Conservation (phyloP, 805 yeast species). For the Lipomyces sp. region DNA sequence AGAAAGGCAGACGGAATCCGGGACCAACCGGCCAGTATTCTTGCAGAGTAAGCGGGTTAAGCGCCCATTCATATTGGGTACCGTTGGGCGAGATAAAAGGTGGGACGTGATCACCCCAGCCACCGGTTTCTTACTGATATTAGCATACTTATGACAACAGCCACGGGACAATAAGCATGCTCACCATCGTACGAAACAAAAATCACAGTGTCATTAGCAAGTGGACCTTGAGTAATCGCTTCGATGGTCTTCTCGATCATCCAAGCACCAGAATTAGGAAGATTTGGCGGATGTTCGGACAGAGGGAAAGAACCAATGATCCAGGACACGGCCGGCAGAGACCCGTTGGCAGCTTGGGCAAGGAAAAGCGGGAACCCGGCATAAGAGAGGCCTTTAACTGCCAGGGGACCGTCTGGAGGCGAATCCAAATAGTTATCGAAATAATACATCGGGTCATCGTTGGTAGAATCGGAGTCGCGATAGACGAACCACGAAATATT, state of each 20-base stretch:
- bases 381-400: constrained; percentile 34
- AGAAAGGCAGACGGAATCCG: constrained; percentile 39
- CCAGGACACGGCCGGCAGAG: constrained; percentile 40
- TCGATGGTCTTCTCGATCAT: constrained; percentile 36
- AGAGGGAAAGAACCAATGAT: constrained; percentile 39
- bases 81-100: constrained; percentile 41
- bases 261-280: constrained; percentile 40
- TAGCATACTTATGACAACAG: background rate
- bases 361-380: constrained; percentile 37
- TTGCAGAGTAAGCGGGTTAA: constrained; percentile 30
- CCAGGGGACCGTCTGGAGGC: constrained; percentile 27
- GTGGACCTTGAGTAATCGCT: constrained; percentile 35
- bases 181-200: constrained; percentile 39
- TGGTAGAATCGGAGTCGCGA: constrained; percentile 37
- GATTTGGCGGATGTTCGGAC: constrained; percentile 40
- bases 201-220: constrained; percentile 38
- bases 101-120: constrained; percentile 41
- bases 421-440: constrained; percentile 34
- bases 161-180: background rate
- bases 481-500: constrained; percentile 39
- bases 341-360: constrained; percentile 38
- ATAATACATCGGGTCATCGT: constrained; percentile 39
- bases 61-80: constrained; percentile 40
- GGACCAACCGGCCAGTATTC: constrained; percentile 38
- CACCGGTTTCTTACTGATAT: constrained; percentile 36